Evolutionary conservation across 257 asterid genomes (phyloP), one percentile per base, ranked within the genome.

Genomic region (Salvia rosmarinus): DNA sequence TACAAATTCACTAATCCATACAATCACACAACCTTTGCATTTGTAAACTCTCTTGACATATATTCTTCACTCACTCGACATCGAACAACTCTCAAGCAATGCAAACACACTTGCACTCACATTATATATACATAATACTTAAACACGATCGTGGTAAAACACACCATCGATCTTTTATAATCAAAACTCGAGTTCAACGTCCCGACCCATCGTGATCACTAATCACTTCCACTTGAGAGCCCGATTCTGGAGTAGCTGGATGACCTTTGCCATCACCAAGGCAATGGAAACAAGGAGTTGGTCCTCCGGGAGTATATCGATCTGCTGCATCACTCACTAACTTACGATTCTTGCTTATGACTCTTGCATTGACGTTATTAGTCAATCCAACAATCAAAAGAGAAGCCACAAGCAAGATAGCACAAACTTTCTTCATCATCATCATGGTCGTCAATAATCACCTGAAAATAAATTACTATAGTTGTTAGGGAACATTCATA

Each of bases 251-350:
- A 11, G 46, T 19, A 44, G 14, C 37, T 9, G 35, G 42, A 16
- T 56, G 67, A 5, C 49, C 50, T 3, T 43, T 40, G 0, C 21
- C 7, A 1, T 63, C 70, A 25, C 6, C 6, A 1, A 79, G 7
- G 75, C 80, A 79, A 66, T 75, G 83, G 42, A 1, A 0, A 55
- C 83, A 75, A 0, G 66, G 55, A 43, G 34, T 51, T 1, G 83
- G 83, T 2, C 83, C 83, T 6, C 78, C 72, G 0, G 83, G 80
- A 17, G 40, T 55, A 21, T 2, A 1, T 28, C 83, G 83, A 13
- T 79, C 59, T 17, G 52, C 66, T 42, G 13, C 58, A 39, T 44
- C 37, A 4, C 56, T 44, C 4, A 70, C 16, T 12, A 77, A 2
- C 34, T 47, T 34, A 4, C 77, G 69, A 2, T 42, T 54, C 19